Conservation (phyloP, 345 rosid genomes). For the Anacardium occidentale region DNA sequence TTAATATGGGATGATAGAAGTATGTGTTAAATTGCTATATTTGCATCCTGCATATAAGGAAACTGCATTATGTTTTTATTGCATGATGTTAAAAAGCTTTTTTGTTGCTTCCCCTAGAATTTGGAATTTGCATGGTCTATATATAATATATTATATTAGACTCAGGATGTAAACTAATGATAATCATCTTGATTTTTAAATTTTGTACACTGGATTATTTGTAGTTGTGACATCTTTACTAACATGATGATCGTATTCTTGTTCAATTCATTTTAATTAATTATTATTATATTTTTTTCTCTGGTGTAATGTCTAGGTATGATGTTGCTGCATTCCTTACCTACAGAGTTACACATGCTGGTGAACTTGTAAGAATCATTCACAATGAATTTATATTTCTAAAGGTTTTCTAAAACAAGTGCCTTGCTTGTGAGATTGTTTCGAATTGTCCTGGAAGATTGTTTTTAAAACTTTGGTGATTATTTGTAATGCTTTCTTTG, state of each 20-base stretch:
- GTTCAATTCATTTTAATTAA: no score
- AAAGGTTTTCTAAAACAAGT: not conserved
- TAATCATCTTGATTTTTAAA: no score
- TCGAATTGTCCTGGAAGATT: not conserved
- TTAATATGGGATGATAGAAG: not conserved
- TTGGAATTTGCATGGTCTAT: no score
- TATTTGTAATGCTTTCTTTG: not conserved
- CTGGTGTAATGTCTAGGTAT: constrained; percentile 51
- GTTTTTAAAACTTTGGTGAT: not conserved
- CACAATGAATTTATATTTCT: constrained; percentile 7
- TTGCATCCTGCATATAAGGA: not conserved
- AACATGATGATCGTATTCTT: no score
- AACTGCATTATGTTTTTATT: not conserved
- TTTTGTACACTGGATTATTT: no score
- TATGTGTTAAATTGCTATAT: not conserved
- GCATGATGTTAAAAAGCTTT: not conserved
- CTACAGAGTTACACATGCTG: constrained; percentile 54
- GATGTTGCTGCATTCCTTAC: constrained; percentile 61
- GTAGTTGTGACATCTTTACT: no score
- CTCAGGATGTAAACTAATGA: no score
- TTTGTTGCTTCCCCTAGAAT: no score
- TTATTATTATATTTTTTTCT: not conserved
- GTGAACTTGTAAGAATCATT: constrained; percentile 65
- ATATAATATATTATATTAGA: no score
- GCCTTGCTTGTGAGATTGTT: not conserved